Evolutionary conservation across 306 rosid genomes (phyloP), one percentile per base, ranked within the genome.

Genomic region (Pterocarpus santalinus): DNA sequence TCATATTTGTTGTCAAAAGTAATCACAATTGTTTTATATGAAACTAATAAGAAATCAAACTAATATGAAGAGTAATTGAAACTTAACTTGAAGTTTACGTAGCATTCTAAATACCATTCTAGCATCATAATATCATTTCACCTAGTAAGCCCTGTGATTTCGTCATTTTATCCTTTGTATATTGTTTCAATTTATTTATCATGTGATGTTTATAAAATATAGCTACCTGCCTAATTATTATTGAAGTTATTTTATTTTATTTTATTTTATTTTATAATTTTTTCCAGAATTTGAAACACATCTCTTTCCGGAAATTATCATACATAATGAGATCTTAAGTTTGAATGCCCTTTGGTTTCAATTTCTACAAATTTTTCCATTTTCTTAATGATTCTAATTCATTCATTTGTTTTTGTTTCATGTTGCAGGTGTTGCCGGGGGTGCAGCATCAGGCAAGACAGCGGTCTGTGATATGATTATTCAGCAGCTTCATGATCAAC

Each of bases 401-500:
- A 47, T 73, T 76, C 57, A 32, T 67, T 15, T 9, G 55, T 65
- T 66, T 69, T 41, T 51, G 63, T 7, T 39, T 57, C 74, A 51
- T 84, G 73, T 34, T 68, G 72, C 87, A 96, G 99, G 99, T 83
- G 99, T 96, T 85, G 93, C 97, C 81, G 99, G 99, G 55, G 99
- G 99, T 80, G 97, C 99, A 11, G 97, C 99, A 72, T 96, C 99
- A 46, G 99, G 99, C 62, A 96, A 93, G 89, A 96, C 92, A 17
- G 83, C 97, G 2, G 99, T 96, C 56, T 96, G 99, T 84, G 97
- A 96, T 85, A 86, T 93, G 98, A 96, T 96, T 83, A 92, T 96
- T 87, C 99, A 96, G 86, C 99, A 96, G 74, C 98, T 96, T 86
- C 99, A 93, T 87, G 98, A 96, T 72, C 99, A 96, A 73, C 93